Conservation (phyloP, 2,329 filamentous ascomycete species). For the Diaporthe sp. region DNA sequence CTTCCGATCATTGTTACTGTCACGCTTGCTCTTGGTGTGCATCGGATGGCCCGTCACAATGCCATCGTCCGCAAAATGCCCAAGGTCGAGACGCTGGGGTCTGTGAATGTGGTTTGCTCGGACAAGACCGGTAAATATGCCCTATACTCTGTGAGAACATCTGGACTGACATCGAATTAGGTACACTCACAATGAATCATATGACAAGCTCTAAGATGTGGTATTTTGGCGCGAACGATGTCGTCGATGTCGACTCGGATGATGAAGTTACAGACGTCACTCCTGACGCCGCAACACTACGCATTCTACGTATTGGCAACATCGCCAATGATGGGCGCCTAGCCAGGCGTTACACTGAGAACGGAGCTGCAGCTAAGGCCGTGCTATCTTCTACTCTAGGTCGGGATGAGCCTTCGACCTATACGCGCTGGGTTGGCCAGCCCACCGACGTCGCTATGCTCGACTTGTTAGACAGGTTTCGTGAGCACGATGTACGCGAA, state of each 20-base stretch:
- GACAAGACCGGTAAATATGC: conserved; percentile 83
- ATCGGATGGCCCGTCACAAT: conserved; percentile 94
- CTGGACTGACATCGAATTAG: conserved; percentile 50
- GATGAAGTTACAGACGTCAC: conserved; percentile 64
- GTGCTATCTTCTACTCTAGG: conserved; percentile 87
- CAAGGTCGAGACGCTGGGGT: conserved; percentile 96
- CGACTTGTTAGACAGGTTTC: conserved; percentile 89
- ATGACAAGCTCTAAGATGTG: conserved; percentile 98
- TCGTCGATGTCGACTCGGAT: conserved; percentile 64
- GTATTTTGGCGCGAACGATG: conserved; percentile 79
- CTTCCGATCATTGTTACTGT: conserved; percentile 98
- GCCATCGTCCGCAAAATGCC: conserved; percentile 96
- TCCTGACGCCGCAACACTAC: conserved; percentile 79
- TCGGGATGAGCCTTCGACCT: conserved; percentile 68
- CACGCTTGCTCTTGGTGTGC: conserved; percentile 91
- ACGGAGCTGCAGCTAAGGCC: conserved; percentile 77
- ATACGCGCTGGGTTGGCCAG: conserved; percentile 95
- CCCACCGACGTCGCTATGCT: conserved; percentile 98
- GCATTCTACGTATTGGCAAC: conserved; percentile 91
- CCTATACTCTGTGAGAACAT: too few species aligned
- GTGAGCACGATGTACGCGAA: conserved; percentile 90
- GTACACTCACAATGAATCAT: conserved; percentile 95
- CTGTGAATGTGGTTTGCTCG: conserved; percentile 99
- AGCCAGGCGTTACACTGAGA: conserved; percentile 76
- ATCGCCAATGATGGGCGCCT: conserved; percentile 95